Evolutionary conservation across 176 grass and related monocot genomes (phyloP), one percentile per base, ranked within the genome.

Genomic region (Dactylis glomerata): DNA sequence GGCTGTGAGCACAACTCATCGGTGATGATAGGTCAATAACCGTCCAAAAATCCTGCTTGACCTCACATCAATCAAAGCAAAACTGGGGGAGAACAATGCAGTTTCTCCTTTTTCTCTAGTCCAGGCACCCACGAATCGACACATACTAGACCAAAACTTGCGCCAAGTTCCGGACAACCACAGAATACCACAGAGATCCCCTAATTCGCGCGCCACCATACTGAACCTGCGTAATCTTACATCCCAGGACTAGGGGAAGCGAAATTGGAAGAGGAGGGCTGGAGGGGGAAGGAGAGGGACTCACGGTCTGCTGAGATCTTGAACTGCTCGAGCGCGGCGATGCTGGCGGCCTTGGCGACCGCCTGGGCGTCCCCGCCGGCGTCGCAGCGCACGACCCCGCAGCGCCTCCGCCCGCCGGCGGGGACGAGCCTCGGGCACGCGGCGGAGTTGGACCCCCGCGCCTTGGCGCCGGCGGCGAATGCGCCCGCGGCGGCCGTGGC

Each of bases 241-340:
- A 82, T 79, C 46, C 3, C 17, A 41, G 47, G 41, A 5, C 22
- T 16, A 77, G 65, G 81, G 34, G 54, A 55, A 30, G 22, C 73
- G 50, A 51, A 71, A 64, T 73, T 67, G 10, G 58, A 55, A 44
- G 17, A 8, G 14, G 15, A 16, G 13, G 16, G n/a, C n/a, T n/a
- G 5, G 20, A 44, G 56, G 10, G 30, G 44, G 8, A 44, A n/a
- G n/a, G 38, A 4, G 37, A 84, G 23, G 19, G 28, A 84, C 96
- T 98, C 81, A 98, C 96, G 88, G 76, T 98, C 96, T 1, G 96
- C 91, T 24, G 93, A 98, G 85, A 98, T 98, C 87, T 98, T 98
- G 91, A 98, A 98, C 87, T 93, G 96, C 81, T 98, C 96, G 59
- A 98, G 80, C 16, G 93, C 93, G 40, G 87, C 85, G 59, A 93